Evolutionary conservation across 805 yeast species (phyloP).

Genomic region (Scheffersomyces amazonensis): DNA sequence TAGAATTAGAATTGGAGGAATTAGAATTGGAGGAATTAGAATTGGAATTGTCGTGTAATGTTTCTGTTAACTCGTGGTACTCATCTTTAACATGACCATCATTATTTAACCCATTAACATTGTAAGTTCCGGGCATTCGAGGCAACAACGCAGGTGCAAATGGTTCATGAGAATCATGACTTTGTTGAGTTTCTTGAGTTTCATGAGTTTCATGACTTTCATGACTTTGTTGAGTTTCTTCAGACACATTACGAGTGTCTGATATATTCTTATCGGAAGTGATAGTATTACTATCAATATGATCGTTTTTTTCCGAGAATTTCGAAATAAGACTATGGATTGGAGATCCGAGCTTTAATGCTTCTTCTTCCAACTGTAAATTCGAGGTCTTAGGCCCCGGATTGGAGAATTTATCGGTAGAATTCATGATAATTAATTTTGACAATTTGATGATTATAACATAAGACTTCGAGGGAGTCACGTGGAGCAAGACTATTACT

Average conservation of each 20-base stretch:
- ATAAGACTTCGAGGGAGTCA: too few species aligned
- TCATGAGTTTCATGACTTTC: not conserved
- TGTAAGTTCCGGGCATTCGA: conserved; percentile 16
- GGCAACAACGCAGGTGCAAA: conserved; percentile 3
- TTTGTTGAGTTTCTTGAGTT: not conserved
- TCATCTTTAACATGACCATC: conserved; percentile 8
- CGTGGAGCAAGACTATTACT: too few species aligned
- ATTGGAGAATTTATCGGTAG: too few species aligned
- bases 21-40: too few species aligned
- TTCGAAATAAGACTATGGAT: not conserved
- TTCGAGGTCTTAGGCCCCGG: too few species aligned
- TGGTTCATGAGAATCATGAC: not conserved
- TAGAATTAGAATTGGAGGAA: too few species aligned
- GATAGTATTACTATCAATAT: too few species aligned
- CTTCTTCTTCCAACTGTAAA: not conserved
- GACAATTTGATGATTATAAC: too few species aligned
- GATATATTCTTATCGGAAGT: not conserved
- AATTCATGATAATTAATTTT: too few species aligned
- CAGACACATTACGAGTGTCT: not conserved
- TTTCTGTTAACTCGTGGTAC: conserved; percentile 10
- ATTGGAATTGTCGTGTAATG: too few species aligned
- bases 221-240: not conserved
- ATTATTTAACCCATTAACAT: conserved; percentile 11
- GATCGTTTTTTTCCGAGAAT: not conserved
- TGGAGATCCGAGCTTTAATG: not conserved